These are phyloP conservation scores for Helminthosporium solani DNA, from an alignment of 2,329 filamentous ascomycete genomes.

Conservation along the genomic window DNA sequence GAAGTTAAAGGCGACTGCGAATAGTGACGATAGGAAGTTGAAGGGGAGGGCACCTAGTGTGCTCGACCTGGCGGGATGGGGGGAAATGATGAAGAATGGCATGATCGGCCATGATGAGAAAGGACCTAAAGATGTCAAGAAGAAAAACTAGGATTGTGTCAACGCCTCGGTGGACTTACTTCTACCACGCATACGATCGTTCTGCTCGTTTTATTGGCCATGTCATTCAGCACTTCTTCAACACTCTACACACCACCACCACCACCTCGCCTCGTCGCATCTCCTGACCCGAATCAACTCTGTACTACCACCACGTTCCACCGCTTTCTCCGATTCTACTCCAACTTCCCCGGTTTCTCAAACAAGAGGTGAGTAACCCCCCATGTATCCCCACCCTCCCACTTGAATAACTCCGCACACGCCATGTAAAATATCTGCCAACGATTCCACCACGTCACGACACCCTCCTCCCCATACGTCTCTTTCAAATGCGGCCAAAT, in stretches of 20 bases:
- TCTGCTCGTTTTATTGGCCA: not conserved
- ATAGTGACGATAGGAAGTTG: not conserved
- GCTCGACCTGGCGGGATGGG: not conserved
- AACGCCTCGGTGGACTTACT: not conserved
- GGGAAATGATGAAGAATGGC: not conserved
- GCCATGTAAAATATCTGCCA: constrained; percentile 75
- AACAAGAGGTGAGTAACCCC: constrained; percentile 68
- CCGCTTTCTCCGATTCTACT: not conserved
- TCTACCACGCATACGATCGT: not conserved
- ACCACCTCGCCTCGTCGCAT: too few species aligned
- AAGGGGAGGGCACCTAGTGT: constrained; percentile 2
- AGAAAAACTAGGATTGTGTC: not conserved
- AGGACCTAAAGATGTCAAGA: not conserved
- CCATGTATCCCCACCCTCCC: constrained; percentile 66
- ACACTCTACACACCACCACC: not conserved
- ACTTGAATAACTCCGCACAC: constrained; percentile 68
- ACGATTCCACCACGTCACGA: constrained; percentile 64
- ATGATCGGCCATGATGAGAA: not conserved
- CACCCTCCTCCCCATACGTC: constrained; percentile 64
- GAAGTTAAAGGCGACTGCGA: too few species aligned
- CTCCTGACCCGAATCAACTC: too few species aligned
- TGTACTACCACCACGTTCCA: too few species aligned
- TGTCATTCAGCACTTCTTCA: not conserved
- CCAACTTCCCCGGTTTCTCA: constrained; percentile 48
- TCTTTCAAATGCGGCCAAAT: constrained; percentile 65